phyloP scores from a whole-genome alignment of 129 eudicot species.

The Saposhnikovia divaricata region DNA sequence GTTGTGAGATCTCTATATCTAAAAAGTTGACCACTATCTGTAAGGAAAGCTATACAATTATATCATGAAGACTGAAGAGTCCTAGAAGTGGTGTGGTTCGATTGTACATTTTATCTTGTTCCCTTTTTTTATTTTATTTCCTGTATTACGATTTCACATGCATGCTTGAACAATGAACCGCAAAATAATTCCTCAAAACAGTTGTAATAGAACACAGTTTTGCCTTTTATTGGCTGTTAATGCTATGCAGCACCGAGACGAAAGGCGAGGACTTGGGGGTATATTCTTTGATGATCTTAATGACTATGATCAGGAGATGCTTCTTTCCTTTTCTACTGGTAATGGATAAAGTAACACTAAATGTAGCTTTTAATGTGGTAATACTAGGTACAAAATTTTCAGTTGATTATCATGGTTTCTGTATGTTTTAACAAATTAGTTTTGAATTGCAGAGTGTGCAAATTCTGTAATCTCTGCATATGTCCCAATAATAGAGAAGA shows the following conservation, averaged over 20 bases:
- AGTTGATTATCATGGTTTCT: neutral
- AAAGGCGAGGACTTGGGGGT: constrained; percentile 98
- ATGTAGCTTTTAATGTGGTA: neutral
- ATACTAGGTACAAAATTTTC: neutral
- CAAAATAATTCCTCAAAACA: neutral
- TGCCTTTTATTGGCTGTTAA: constrained; percentile 4
- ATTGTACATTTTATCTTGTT: neutral
- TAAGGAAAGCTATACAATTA: neutral
- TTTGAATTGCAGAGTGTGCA: constrained; percentile 71
- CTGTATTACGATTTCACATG: neutral
- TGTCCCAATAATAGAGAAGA: constrained; percentile 86
- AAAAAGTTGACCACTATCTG: neutral
- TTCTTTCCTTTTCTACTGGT: constrained; percentile 91
- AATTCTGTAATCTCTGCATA: constrained; percentile 89
- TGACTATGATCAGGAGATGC: constrained; percentile 98
- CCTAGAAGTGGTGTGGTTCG: neutral
- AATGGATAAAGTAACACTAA: constrained; percentile 17
- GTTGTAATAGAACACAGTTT: constrained; percentile 2
- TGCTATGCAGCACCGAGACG: constrained; percentile 80
- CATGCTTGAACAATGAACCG: neutral
- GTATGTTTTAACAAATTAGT: neutral
- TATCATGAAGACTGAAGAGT: neutral
- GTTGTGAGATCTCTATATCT: neutral
- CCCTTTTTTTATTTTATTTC: neutral
- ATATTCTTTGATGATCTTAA: constrained; percentile 95